A percentile compares a stretch with the other conserved stretches of the same genome.
These are phyloP conservation scores for Talaromyces proteolyticus DNA, from an alignment of 495 filamentous ascomycete genomes.

Conservation along the genomic window DNA sequence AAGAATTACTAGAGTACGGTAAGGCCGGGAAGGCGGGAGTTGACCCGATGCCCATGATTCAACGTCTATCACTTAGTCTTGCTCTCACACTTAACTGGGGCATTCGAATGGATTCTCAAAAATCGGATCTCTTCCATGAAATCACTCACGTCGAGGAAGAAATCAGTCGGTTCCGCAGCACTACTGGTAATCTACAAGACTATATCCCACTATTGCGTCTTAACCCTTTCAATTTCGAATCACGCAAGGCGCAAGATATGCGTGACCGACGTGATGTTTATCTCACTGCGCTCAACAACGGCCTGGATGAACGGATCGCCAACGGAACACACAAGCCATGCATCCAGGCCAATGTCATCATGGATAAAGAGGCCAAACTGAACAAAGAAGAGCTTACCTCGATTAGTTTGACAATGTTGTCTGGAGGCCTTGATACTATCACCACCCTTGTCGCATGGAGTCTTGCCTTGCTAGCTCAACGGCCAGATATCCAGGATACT, in stretches of 20 bases:
- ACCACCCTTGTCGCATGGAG: conserved; percentile 60
- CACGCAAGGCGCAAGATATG: conserved; percentile 49
- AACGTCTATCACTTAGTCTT: conserved; percentile 50
- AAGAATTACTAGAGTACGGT: conserved; percentile 51
- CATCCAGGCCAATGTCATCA: conserved; percentile 59
- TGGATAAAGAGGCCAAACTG: conserved; percentile 54
- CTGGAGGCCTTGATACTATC: conserved; percentile 58
- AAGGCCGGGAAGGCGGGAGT: conserved; percentile 44
- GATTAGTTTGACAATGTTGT: conserved; percentile 59
- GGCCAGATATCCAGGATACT: conserved; percentile 55
- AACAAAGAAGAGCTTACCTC: conserved; percentile 53
- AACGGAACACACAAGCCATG: conserved; percentile 56
- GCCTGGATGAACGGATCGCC: conserved; percentile 50
- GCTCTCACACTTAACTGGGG: conserved; percentile 61
- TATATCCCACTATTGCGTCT: conserved; percentile 56
- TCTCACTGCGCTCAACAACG: conserved; percentile 42
- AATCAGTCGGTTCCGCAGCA: conserved; percentile 52
- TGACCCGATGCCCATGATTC: conserved; percentile 57
- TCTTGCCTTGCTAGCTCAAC: conserved; percentile 49
- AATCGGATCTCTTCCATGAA: conserved; percentile 55
- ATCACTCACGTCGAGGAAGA: conserved; percentile 59
- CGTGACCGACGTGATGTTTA: conserved; percentile 56
- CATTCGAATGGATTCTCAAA: conserved; percentile 46
- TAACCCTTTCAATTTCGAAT: conserved; percentile 48
- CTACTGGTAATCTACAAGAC: conserved; percentile 58